phyloP scores from a whole-genome alignment of 768 basidiomycete species.

The Leucocoprinus sp. region DNA sequence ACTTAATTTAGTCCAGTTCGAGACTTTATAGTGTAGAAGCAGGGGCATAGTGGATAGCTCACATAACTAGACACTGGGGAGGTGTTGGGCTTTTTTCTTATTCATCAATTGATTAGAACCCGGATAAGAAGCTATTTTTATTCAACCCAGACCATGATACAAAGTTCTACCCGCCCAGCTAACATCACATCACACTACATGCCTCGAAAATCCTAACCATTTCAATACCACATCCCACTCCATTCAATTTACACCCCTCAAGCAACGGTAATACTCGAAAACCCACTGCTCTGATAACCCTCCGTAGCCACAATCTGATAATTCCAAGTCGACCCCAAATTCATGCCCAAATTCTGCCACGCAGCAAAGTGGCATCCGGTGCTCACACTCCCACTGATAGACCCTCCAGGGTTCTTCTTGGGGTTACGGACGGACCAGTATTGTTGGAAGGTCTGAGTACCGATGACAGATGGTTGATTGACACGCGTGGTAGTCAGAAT shows the following conservation, averaged over 20 bases:
- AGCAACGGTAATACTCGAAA: conserved; percentile 12
- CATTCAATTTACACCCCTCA: background rate
- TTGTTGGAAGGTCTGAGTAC: conserved; percentile 36
- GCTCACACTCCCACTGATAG: conserved; percentile 27
- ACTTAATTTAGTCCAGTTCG: no score
- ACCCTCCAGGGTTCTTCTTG: conserved; percentile 17
- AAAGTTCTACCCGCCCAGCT: no score
- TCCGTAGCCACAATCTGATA: conserved; percentile 44
- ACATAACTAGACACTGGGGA: no score
- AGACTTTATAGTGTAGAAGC: no score
- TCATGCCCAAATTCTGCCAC: conserved; percentile 31
- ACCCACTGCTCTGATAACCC: conserved; percentile 33
- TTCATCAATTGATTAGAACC: no score
- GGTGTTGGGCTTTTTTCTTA: no score
- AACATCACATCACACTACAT: no score
- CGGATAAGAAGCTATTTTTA: no score
- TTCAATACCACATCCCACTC: no score
- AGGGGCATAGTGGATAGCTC: no score
- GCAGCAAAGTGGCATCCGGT: conserved; percentile 35
- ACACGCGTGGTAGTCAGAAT: conserved; percentile 29
- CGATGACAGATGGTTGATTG: conserved; percentile 34
- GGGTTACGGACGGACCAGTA: conserved; percentile 37
- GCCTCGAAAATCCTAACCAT: no score
- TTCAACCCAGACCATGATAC: no score
- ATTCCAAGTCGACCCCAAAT: conserved; percentile 28